Evolutionary conservation across 331 rosid genomes (phyloP), one percentile per base, ranked within the genome.

Genomic region (Pyracantha coccinea): DNA sequence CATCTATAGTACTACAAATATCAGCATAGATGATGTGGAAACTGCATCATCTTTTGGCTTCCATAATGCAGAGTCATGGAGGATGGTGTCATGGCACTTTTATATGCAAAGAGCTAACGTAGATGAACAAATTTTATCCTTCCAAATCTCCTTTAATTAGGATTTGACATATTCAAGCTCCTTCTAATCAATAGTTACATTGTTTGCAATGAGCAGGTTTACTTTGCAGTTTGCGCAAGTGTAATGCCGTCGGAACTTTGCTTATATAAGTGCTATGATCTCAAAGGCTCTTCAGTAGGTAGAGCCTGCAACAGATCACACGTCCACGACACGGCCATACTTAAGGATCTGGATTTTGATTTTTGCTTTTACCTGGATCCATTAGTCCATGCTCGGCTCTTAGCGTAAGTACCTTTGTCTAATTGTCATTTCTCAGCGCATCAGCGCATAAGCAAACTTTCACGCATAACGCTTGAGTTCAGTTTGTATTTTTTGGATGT

Each of bases 281-380:
- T 86, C 55, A 86, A 83, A 68, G 83, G 89, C 27, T 32, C 87
- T 29, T 25, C 69, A 2, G 82, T 65, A 69, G 83, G 87, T 35
- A 81, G 89, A 38, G 81, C 59, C 29, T 38, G 53, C 65, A 20
- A 17, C 59, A 77, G 47, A 58, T 17, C 54, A 28, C 32, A 66
- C 21, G 28, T 73, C 24, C 76, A 74, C 13, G 76, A 83, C 66
- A 60, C 58, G 31, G 59, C 35, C 45, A 11, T 86, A 27, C 68
- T 77, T 8, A 80, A 83, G 80, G 89, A 86, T 86, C 50, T 63
- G 31, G 87, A 86, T 78, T 80, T 86, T 52, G 78, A 80, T 67
- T 83, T 74, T 66, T 66, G 50, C 78, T 86, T 86, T 45, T 86
- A 77, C 74, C 55, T 86, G 14, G 78, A 80, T 80, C 85, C 89